Evolutionary conservation across 306 rosid species (phyloP).

Genomic region (Parietaria judaica): DNA sequence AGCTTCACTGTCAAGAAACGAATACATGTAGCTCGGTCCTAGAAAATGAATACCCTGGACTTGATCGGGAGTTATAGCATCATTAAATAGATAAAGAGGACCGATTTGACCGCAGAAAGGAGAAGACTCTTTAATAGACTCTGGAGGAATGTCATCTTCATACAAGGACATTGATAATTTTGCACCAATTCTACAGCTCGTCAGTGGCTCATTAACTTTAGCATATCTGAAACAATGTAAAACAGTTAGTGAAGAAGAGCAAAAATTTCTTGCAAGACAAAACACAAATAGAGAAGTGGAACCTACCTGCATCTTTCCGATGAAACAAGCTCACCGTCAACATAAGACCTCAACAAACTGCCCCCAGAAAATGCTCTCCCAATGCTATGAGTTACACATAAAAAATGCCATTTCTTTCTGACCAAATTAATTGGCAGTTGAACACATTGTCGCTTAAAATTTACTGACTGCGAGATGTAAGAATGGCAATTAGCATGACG

Average conservation of each 20-base stretch:
- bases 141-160: slow-evolving; percentile 52
- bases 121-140: slow-evolving; percentile 57
- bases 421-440: slow-evolving; percentile 51
- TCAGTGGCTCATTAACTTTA: slow-evolving; percentile 66
- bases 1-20: slow-evolving; percentile 84
- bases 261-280: background rate
- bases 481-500: slow-evolving; percentile 15
- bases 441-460: slow-evolving; percentile 75
- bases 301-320: slow-evolving; percentile 95
- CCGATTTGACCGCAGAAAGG: slow-evolving; percentile 93
- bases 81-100: slow-evolving; percentile 76
- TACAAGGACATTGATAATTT: slow-evolving; percentile 45
- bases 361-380: slow-evolving; percentile 98
- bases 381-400: slow-evolving; percentile 89
- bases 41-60: slow-evolving; percentile 75
- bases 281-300: slow-evolving; percentile 8
- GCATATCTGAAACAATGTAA: slow-evolving; percentile 64
- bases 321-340: slow-evolving; percentile 87
- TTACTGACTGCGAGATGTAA: slow-evolving; percentile 51
- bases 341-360: slow-evolving; percentile 79
- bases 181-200: slow-evolving; percentile 80
- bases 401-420: slow-evolving; percentile 86
- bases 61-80: slow-evolving; percentile 84
- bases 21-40: slow-evolving; percentile 99
- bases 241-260: slow-evolving; percentile 15